These are phyloP conservation scores for Erysimum cheiranthoides DNA, from an alignment of 345 rosid genomes.

Conservation along the genomic window DNA sequence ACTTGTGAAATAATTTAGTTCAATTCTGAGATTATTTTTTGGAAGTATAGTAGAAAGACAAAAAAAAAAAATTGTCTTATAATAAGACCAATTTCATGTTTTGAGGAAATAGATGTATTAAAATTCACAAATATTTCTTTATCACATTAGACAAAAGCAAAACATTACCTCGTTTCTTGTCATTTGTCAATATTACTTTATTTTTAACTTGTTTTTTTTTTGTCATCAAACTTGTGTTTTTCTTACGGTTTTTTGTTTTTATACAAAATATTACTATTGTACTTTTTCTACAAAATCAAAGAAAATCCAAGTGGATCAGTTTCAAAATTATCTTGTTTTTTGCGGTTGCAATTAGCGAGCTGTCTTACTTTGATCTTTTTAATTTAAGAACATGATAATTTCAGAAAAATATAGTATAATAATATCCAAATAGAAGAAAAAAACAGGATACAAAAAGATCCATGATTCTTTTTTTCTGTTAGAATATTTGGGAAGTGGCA, in stretches of 20 bases:
- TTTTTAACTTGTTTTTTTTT: neutral
- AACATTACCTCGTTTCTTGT: conserved; percentile 6
- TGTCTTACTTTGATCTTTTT: neutral
- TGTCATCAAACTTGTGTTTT: neutral
- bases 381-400: conserved; percentile 8
- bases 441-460: neutral
- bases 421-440: conserved; percentile 4
- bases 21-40: neutral
- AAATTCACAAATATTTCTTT: neutral
- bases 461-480: neutral
- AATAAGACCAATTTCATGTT: conserved; percentile 26
- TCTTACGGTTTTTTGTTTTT: neutral
- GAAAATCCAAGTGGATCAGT: conserved; percentile 3
- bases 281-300: neutral
- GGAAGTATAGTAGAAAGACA: neutral
- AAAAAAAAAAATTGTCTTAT: neutral
- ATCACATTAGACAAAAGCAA: neutral
- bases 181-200: neutral
- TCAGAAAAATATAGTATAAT: neutral
- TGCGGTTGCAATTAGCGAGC: neutral
- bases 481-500: neutral
- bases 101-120: conserved; percentile 1
- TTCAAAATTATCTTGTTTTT: neutral
- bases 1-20: neutral
- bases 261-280: neutral